phyloP scores from a whole-genome alignment of 495 filamentous ascomycete species.

The Podospora appendiculata region DNA sequence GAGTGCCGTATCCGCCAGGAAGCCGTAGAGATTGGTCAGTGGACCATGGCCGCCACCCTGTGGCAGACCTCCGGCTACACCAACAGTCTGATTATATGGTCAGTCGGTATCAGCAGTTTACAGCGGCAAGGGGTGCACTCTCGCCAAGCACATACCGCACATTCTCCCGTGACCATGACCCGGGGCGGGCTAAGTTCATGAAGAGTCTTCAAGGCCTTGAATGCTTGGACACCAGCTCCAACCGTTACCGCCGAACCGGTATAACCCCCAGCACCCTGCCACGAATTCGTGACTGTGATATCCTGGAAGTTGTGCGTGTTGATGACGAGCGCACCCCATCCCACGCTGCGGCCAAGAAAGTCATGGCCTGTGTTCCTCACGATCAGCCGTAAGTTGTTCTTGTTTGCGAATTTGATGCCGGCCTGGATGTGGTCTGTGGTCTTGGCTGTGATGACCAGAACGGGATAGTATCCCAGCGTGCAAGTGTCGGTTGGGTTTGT shows the following conservation, averaged over 20 bases:
- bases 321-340: conserved; percentile 50
- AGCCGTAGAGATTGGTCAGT: conserved; percentile 40
- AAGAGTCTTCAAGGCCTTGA: conserved; percentile 35
- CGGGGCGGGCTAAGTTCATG: conserved; percentile 34
- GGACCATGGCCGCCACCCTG: conserved; percentile 54
- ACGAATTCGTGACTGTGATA: conserved; percentile 31
- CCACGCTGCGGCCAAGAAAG: conserved; percentile 49
- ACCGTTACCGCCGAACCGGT: conserved; percentile 38
- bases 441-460: conserved; percentile 46
- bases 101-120: conserved; percentile 24
- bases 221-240: conserved; percentile 41
- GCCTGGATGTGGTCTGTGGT: conserved; percentile 34
- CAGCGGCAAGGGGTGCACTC: background rate
- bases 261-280: conserved; percentile 28
- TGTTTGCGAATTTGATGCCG: conserved; percentile 45
- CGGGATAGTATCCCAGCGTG: conserved; percentile 48
- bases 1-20: conserved; percentile 48
- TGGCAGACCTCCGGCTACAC: conserved; percentile 44
- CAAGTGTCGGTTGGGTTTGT: conserved; percentile 42
- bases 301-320: conserved; percentile 59
- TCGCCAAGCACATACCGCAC: conserved; percentile 22
- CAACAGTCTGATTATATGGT: conserved; percentile 42
- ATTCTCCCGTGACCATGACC: conserved; percentile 42
- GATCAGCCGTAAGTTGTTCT: conserved; percentile 52
- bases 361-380: conserved; percentile 62